These are phyloP conservation scores for Podospora fimiseda DNA, from an alignment of 495 filamentous ascomycete species.

Conservation along the genomic window DNA sequence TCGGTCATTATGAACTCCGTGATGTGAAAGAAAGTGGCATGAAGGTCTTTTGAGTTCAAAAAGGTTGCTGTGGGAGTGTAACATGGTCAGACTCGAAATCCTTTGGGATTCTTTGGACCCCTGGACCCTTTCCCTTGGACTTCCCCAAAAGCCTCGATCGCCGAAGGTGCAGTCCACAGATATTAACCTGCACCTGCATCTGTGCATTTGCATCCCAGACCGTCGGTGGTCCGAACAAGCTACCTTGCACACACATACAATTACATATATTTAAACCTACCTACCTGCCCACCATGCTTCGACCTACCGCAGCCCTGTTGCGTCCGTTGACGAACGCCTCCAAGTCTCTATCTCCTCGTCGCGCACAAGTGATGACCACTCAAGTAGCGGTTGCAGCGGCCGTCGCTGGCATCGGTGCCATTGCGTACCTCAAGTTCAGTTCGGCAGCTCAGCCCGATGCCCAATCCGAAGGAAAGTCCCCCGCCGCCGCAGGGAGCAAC, in stretches of 20 bases:
- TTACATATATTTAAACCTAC: neutral
- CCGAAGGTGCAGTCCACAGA: neutral
- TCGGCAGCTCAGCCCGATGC: conserved; percentile 3
- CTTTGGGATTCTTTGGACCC: neutral
- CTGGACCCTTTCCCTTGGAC: conserved; percentile 14
- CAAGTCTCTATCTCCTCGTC: conserved; percentile 8
- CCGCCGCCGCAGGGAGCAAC: conserved; percentile 14
- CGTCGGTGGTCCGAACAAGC: conserved; percentile 25
- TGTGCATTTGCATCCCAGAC: neutral
- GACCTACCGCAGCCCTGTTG: neutral
- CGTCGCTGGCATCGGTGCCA: conserved; percentile 24
- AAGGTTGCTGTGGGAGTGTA: neutral
- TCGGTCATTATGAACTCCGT: neutral
- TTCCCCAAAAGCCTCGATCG: conserved; percentile 29
- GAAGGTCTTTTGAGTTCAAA: neutral
- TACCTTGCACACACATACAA: conserved; percentile 3
- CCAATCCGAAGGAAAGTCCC: conserved; percentile 17
- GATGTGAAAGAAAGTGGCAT: neutral
- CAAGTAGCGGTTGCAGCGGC: conserved; percentile 23
- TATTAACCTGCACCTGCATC: conserved; percentile 12
- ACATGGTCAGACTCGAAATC: too few relatives aligned
- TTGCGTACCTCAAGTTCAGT: conserved; percentile 7
- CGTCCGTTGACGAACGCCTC: conserved; percentile 2
- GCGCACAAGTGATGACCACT: conserved; percentile 22
- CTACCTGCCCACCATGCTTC: conserved; percentile 1